phyloP scores from a whole-genome alignment of 768 basidiomycete genomes.

The Serendipita sp. region DNA sequence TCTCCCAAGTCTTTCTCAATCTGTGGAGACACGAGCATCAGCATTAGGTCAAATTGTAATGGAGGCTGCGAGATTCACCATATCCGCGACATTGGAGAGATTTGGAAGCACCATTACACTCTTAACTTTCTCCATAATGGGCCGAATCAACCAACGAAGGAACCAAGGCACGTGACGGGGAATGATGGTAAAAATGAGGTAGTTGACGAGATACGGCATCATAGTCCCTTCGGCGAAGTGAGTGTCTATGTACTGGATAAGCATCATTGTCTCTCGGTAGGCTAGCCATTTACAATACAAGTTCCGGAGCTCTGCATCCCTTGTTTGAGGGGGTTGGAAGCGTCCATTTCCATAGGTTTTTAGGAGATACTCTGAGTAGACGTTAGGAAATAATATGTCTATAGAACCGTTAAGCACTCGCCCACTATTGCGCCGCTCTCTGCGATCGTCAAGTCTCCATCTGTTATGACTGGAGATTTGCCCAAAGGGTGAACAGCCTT shows the following conservation, averaged over 20 bases:
- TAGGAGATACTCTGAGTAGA: constrained; percentile 28
- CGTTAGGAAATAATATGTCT: not conserved
- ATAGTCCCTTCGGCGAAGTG: constrained; percentile 17
- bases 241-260: constrained; percentile 7
- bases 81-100: not conserved
- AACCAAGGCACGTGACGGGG: constrained; percentile 12
- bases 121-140: constrained; percentile 13
- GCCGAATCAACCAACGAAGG: constrained; percentile 11
- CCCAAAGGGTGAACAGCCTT: constrained; percentile 29
- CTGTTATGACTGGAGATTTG: constrained; percentile 32
- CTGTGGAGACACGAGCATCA: constrained; percentile 13
- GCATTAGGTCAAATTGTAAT: too few species aligned
- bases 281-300: constrained; percentile 12
- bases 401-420: constrained; percentile 13
- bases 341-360: constrained; percentile 22
- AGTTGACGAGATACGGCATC: constrained; percentile 11
- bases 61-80: not conserved
- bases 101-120: constrained; percentile 17
- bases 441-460: constrained; percentile 29
- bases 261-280: constrained; percentile 9
- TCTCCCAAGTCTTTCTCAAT: constrained; percentile 26
- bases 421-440: constrained; percentile 32
- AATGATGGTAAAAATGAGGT: constrained; percentile 11
- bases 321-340: constrained; percentile 8
- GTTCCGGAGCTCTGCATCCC: constrained; percentile 9